Evolutionary conservation across 1,284 basidiomycete genomes (phyloP), one percentile per base, ranked within the genome.

Genomic region (Melampsora larici-populina): DNA sequence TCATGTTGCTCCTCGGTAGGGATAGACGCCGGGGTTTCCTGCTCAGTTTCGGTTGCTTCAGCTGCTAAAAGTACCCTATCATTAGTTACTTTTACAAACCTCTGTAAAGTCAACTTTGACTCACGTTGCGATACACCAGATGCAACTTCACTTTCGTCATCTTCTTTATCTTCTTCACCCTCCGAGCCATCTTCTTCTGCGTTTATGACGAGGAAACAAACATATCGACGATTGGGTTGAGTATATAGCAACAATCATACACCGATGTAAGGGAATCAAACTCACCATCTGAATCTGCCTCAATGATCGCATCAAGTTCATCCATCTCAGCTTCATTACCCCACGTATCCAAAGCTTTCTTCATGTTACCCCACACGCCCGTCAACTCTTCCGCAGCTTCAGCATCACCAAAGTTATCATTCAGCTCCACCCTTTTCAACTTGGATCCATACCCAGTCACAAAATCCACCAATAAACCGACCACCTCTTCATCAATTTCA

Each of bases 401-500:
- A 15, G 69, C 46, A 48, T 78, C 76, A 17, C 93, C 90, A 83
- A 79, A 80, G 68, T 97, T 97, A 85, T 92, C 92, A 83, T 94
- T 93, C 78, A 97, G 82, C 84, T 96, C 94, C 77, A 97, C 84
- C 71, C 84, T 86, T 82, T 86, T 90, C 78, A 96, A 84, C 67
- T 84, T 84, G 72, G 84, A 85, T 78, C 91, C 86, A 79, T 89
- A 88, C 70, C 87, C 85, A 2, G 87, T 85, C 79, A 97, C 88
- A 2, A 88, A 89, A 51, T 87, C 84, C 0, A 90, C 89, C 49
- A 97, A 86, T 7, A 92, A 83, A 64, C 87, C 86, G 77, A 93
- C 89, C 15, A 91, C 87, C 73, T 88, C 85, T 31, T 87, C 85
- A 81, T 93, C 91, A 67, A 97, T 88, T 83, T 97, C 94, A 83